These are phyloP conservation scores for Triglochin maritima DNA, from an alignment of 106 monocot species.

Conservation along the genomic window DNA sequence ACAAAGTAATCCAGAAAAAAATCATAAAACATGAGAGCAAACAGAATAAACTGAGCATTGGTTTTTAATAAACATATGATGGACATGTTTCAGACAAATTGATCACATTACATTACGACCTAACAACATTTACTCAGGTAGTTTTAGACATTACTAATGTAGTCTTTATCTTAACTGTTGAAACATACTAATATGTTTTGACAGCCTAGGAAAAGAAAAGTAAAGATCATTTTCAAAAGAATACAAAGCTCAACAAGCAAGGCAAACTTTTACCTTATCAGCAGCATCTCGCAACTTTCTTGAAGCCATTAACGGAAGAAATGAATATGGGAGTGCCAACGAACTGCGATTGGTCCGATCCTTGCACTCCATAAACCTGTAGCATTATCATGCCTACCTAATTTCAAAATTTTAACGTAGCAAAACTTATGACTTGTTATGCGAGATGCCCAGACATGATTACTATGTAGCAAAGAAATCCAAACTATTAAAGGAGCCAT, in stretches of 20 bases:
- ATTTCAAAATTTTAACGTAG: too few relatives aligned
- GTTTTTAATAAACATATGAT: background rate
- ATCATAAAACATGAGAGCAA: background rate
- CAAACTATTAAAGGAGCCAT: slow-evolving; percentile 1
- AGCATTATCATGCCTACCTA: background rate
- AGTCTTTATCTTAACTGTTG: too few relatives aligned
- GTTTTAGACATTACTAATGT: too few relatives aligned
- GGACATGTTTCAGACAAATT: too few relatives aligned
- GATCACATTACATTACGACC: too few relatives aligned
- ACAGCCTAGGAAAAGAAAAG: background rate
- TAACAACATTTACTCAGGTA: too few relatives aligned
- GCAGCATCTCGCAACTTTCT: slow-evolving; percentile 58
- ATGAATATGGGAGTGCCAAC: slow-evolving; percentile 65
- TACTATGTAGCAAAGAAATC: too few relatives aligned
- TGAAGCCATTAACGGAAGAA: slow-evolving; percentile 76
- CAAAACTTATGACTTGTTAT: too few relatives aligned
- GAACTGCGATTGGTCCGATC: slow-evolving; percentile 73
- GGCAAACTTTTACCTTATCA: slow-evolving; percentile 41
- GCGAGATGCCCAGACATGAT: too few relatives aligned
- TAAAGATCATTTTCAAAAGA: background rate
- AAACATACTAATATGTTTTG: background rate
- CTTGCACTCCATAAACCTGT: slow-evolving; percentile 99
- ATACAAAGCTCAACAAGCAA: slow-evolving; percentile 1
- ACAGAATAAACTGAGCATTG: background rate
- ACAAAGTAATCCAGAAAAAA: background rate